Percentiles rank a stretch among this genome's conserved stretches.
Conservation (phyloP, 1,284 basidiomycete genomes). For the Fomitopsis palustris region DNA sequence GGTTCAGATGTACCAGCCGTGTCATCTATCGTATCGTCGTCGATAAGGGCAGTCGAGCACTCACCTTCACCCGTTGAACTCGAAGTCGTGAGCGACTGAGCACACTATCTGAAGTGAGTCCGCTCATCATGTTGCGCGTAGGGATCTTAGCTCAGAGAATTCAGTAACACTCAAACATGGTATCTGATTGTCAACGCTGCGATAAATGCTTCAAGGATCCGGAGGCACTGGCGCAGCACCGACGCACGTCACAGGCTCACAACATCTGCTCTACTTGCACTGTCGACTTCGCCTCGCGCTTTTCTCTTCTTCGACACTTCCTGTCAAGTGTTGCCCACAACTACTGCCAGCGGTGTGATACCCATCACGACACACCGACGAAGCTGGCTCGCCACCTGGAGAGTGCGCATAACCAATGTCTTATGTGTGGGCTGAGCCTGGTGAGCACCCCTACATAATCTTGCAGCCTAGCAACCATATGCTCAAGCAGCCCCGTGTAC, state of each 20-base stretch:
- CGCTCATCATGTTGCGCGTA: background rate
- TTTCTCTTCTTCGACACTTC: background rate
- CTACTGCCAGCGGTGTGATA: background rate
- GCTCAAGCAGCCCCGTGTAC: too few species aligned
- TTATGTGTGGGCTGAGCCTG: background rate
- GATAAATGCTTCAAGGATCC: background rate
- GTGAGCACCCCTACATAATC: background rate
- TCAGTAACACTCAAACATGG: too few species aligned
- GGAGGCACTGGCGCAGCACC: background rate
- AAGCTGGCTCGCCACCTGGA: background rate
- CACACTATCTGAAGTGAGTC: background rate
- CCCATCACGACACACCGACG: background rate
- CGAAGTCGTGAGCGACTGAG: background rate
- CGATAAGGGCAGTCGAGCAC: background rate
- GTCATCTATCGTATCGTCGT: background rate
- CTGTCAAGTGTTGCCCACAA: background rate
- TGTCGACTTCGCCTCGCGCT: background rate
- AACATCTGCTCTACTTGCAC: background rate
- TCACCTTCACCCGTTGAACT: background rate
- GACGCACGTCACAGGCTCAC: background rate
- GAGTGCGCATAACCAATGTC: background rate
- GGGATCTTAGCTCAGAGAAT: background rate
- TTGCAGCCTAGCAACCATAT: background rate
- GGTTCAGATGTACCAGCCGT: background rate
- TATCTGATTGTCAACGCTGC: background rate